Evolutionary conservation across 495 filamentous ascomycete species (phyloP).

Genomic region (Viridothelium virens): DNA sequence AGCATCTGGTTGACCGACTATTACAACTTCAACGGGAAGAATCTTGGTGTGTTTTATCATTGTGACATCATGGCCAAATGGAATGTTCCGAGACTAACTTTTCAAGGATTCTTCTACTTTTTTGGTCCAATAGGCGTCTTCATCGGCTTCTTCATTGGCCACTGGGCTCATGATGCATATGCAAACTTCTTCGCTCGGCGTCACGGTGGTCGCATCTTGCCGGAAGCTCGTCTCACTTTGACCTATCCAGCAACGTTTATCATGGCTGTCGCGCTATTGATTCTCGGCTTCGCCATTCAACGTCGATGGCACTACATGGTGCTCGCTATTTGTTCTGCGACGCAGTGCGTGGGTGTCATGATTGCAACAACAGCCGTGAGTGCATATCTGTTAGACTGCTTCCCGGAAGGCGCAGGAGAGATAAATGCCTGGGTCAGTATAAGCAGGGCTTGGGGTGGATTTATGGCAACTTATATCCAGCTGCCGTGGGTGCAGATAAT

Average conservation of each 20-base stretch:
- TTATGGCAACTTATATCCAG: constrained; percentile 19
- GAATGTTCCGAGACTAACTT: not conserved
- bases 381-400: constrained; percentile 20
- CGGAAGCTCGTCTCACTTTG: constrained; percentile 16
- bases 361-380: constrained; percentile 19
- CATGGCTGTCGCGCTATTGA: constrained; percentile 10
- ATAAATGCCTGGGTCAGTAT: constrained; percentile 18
- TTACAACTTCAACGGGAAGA: constrained; percentile 17
- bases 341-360: constrained; percentile 17
- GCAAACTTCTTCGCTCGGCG: constrained; percentile 11
- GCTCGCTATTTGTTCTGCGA: constrained; percentile 12
- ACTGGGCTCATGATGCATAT: constrained; percentile 17
- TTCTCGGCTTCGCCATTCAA: constrained; percentile 15
- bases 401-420: constrained; percentile 20
- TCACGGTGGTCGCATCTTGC: constrained; percentile 15
- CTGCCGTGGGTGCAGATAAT: constrained; percentile 16
- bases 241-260: constrained; percentile 14
- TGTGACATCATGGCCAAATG: not conserved
- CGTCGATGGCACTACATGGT: constrained; percentile 19
- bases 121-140: constrained; percentile 13
- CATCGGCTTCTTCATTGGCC: constrained; percentile 14
- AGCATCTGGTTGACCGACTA: constrained; percentile 14
- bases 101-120: constrained; percentile 15
- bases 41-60: constrained; percentile 9
- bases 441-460: constrained; percentile 14